Evolutionary conservation across 805 yeast genomes (phyloP), one percentile per base, ranked within the genome.

Genomic region (Ogataea haglerorum): DNA sequence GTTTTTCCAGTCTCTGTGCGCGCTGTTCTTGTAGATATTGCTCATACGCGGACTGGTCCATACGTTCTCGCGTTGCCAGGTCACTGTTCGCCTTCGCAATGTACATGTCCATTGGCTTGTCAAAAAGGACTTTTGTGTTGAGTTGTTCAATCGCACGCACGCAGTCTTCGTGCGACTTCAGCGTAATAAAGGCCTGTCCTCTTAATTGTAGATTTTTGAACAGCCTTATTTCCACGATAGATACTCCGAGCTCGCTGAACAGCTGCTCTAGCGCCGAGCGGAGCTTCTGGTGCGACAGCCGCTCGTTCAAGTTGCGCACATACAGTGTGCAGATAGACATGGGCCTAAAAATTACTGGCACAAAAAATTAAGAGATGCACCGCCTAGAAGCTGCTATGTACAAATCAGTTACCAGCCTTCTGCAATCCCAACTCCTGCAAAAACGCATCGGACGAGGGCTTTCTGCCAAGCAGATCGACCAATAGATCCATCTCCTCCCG

Each of bases 161-260:
- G 1, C 89, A 80, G 5, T 64, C 60, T 3, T 65, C 65, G 1
- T 53, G 51, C 14, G 58, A 54, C 3, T 63, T 68, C 38, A 80
- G 76, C 0, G 85, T 76, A 5, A 87, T 70, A 58, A 85, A 87
- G 1, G 95, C 95, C 59, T 87, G 95, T 2, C 96, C 96, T 42
- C 82, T 72, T 73, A 82, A 70, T 46, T 69, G 72, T n/a, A 85
- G 52, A 49, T 78, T 81, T 44, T 73, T 73, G 42, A 77, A 79
- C 1, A 86, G 77, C 2, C 74, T 65, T 10, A 86, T 61, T 22
- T 72, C 73, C 12, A 70, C 41, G 1, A 54, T 51, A 6, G 43
- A 29, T n/a, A 82, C 63, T 1, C 66, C 65, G 0, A 82, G 81
- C 53, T 65, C 73, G 13, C 66, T 56, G 42, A 81, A 81, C 1